Conservation (phyloP, 2,329 filamentous ascomycete species). For the Fusarium lyarnte region DNA sequence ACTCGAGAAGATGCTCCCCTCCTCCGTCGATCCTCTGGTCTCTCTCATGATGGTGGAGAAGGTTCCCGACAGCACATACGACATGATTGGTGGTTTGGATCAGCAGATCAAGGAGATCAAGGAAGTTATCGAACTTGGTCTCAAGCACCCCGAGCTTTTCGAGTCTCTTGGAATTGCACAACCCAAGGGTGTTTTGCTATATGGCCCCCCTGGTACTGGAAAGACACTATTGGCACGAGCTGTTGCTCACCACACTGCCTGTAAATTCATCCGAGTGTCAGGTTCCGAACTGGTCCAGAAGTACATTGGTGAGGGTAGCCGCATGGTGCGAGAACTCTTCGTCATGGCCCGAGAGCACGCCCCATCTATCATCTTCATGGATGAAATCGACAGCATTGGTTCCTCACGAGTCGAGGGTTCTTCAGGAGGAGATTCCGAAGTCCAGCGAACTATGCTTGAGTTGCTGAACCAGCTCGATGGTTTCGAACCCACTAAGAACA, state of each 20-base stretch:
- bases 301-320: constrained; percentile 97
- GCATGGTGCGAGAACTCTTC: constrained; percentile 99
- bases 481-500: constrained; percentile 99
- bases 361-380: constrained; percentile 99
- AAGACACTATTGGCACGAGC: constrained; percentile 96
- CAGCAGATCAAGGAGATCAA: constrained; percentile 99
- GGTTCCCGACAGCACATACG: constrained; percentile 99
- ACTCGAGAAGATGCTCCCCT: constrained; percentile 97
- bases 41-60: constrained; percentile 99
- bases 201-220: constrained; percentile 95
- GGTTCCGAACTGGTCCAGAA: constrained; percentile 98
- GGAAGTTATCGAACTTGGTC: constrained; percentile 97
- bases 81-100: constrained; percentile 99
- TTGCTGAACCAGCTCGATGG: constrained; percentile 97
- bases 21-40: constrained; percentile 96
- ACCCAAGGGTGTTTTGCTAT: constrained; percentile 95
- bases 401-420: constrained; percentile 96
- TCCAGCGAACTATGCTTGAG: constrained; percentile 98
- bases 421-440: constrained; percentile 94
- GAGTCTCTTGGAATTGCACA: constrained; percentile 99
- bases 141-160: constrained; percentile 98
- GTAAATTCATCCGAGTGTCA: constrained; percentile 98
- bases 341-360: constrained; percentile 99
- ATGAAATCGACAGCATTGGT: constrained; percentile 99
- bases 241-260: constrained; percentile 97